Percentiles rank a stretch among this genome's conserved stretches.
Evolutionary conservation across 148 eudicot species (phyloP).

Genomic region (Chenopodium berlandieri): DNA sequence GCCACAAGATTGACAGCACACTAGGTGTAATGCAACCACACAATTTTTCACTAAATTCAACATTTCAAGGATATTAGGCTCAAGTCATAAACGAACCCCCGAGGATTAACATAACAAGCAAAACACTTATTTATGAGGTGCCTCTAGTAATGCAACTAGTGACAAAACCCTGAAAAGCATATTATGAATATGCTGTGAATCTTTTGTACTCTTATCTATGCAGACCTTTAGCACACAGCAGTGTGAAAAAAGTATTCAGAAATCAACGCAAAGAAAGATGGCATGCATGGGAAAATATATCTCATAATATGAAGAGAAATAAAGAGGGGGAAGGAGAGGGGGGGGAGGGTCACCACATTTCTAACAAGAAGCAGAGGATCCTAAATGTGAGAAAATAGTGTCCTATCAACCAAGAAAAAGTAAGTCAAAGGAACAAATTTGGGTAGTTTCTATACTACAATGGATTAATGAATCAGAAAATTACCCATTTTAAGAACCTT

Average conservation of each 20-base stretch:
- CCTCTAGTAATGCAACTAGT: neutral
- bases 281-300: neutral
- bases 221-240: neutral
- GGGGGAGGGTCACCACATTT: no score
- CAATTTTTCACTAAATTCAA: neutral
- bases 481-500: no score
- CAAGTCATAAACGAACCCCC: neutral
- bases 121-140: neutral
- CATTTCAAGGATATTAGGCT: neutral
- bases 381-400: no score
- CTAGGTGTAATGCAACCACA: neutral
- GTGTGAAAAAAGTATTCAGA: neutral
- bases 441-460: no score
- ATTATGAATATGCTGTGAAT: neutral
- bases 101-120: neutral
- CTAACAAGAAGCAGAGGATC: no score
- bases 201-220: neutral
- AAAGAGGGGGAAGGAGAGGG: no score
- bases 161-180: neutral
- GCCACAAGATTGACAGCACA: neutral
- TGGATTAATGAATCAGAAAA: no score
- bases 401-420: no score
- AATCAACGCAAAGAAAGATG: neutral
- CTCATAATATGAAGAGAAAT: neutral
- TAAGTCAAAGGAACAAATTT: no score